Percentiles rank a stretch among this genome's conserved stretches.
phyloP scores from a whole-genome alignment of 75 land plant species.

The Adiantum capillusveneris region DNA sequence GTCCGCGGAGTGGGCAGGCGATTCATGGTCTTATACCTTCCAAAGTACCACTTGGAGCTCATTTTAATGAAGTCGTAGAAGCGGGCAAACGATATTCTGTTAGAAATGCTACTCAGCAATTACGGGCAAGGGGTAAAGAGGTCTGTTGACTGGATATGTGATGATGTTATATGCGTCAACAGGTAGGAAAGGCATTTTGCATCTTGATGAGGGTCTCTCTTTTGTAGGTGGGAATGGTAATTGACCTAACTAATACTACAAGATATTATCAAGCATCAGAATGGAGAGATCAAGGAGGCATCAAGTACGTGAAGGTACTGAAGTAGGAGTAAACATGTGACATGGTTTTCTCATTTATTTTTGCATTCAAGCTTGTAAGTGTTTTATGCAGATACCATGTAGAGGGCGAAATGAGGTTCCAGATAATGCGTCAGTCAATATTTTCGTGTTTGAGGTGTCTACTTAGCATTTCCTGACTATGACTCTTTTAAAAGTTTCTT shows the following conservation, averaged over 20 bases:
- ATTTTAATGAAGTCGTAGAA: constrained; percentile 47
- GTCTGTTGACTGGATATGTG: constrained; percentile 10
- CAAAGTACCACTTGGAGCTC: constrained; percentile 86
- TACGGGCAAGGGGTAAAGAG: constrained; percentile 48
- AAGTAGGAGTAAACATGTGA: too few relatives aligned
- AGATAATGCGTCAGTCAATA: constrained; percentile 78
- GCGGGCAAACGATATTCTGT: constrained; percentile 82
- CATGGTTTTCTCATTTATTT: background rate
- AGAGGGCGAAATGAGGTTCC: constrained; percentile 92
- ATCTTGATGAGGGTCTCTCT: too few relatives aligned
- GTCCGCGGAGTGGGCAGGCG: constrained; percentile 67
- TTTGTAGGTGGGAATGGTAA: constrained; percentile 77
- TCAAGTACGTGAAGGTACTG: constrained; percentile 84
- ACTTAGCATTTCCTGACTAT: background rate
- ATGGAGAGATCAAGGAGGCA: constrained; percentile 48
- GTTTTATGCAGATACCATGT: constrained; percentile 60
- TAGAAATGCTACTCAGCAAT: constrained; percentile 58
- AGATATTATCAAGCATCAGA: constrained; percentile 72
- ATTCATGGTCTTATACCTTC: constrained; percentile 70
- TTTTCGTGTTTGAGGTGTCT: constrained; percentile 74
- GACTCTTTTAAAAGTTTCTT: too few relatives aligned
- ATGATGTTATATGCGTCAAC: too few relatives aligned
- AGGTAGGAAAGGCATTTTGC: too few relatives aligned
- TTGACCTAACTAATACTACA: constrained; percentile 86
- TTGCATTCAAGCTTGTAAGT: background rate